These are phyloP conservation scores for Chytriomyces hyalinus DNA, from an alignment of 192 early-diverging fungal genomes.

Conservation along the genomic window DNA sequence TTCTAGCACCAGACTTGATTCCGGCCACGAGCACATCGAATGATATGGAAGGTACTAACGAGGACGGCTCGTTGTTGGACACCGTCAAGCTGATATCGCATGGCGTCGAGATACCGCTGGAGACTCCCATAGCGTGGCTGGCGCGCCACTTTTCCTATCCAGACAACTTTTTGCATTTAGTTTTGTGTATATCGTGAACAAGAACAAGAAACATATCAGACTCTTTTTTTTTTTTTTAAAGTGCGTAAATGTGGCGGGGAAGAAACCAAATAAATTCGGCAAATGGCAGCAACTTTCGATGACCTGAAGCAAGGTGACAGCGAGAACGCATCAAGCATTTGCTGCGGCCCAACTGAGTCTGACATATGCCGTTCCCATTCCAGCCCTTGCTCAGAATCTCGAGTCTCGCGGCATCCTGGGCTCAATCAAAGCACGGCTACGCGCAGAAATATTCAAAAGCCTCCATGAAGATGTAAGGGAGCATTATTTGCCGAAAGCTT, in stretches of 20 bases:
- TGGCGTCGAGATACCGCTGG: slow-evolving; percentile 70
- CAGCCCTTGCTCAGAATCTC: slow-evolving; percentile 45
- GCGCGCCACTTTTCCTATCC: slow-evolving; percentile 75
- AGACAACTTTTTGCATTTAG: slow-evolving; percentile 86
- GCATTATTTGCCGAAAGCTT: not conserved
- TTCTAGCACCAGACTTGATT: slow-evolving; percentile 31
- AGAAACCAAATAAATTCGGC: not conserved
- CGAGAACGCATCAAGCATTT: too few species aligned
- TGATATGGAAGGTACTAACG: too few species aligned
- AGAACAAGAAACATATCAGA: not conserved
- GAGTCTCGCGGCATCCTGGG: slow-evolving; percentile 38
- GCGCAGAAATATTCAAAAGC: slow-evolving; percentile 50
- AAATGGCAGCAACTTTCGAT: slow-evolving; percentile 29
- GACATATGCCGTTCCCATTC: not conserved
- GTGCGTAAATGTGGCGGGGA: not conserved
- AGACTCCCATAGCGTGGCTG: slow-evolving; percentile 77
- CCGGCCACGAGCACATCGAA: not conserved
- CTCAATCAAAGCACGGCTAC: slow-evolving; percentile 42
- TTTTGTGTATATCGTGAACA: slow-evolving; percentile 34
- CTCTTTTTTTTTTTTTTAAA: too few species aligned
- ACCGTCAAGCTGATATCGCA: slow-evolving; percentile 58
- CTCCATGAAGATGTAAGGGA: slow-evolving; percentile 39
- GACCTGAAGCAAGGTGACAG: slow-evolving; percentile 29
- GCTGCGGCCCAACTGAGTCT: not conserved
- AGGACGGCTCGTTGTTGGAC: not conserved